phyloP scores from a whole-genome alignment of 23 red algal genomes.

The Rhodosorus marinus region DNA sequence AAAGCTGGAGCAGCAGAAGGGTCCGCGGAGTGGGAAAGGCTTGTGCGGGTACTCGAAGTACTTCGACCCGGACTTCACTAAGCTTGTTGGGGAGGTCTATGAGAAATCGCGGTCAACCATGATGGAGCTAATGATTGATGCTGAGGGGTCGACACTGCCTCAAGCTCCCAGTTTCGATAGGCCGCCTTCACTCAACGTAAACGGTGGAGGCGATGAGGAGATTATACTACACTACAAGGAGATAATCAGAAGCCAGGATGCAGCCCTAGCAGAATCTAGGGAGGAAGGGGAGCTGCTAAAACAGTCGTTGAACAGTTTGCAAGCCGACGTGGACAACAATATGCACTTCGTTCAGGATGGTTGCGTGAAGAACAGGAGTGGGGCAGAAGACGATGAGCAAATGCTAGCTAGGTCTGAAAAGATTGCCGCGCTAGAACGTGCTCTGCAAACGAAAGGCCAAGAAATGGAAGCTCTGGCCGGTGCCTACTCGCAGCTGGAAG shows the following conservation, averaged over 20 bases:
- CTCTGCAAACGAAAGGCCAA: constrained; percentile 15
- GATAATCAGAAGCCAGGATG: constrained; percentile 63
- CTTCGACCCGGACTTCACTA: constrained; percentile 12
- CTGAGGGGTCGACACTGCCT: no score
- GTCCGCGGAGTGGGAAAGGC: no score
- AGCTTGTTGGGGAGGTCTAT: constrained; percentile 38
- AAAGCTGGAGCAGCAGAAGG: background rate
- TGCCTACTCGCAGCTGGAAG: constrained; percentile 37
- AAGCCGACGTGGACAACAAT: constrained; percentile 18
- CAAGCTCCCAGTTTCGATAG: no score
- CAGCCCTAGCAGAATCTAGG: constrained; percentile 7
- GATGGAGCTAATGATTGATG: no score
- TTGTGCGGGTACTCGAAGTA: constrained; percentile 35
- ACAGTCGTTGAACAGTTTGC: constrained; percentile 21
- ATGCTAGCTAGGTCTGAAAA: background rate
- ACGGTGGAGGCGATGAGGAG: background rate
- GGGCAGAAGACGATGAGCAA: constrained; percentile 1
- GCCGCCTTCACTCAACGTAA: no score
- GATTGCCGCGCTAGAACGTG: constrained; percentile 19
- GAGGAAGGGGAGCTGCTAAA: constrained; percentile 12
- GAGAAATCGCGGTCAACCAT: background rate
- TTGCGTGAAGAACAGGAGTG: background rate
- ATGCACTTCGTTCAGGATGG: constrained; percentile 1
- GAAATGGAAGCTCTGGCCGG: constrained; percentile 22
- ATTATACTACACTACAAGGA: constrained; percentile 38